Evolutionary conservation across 2,329 filamentous ascomycete species (phyloP).

Genomic region (Periconia macrospinosa): DNA sequence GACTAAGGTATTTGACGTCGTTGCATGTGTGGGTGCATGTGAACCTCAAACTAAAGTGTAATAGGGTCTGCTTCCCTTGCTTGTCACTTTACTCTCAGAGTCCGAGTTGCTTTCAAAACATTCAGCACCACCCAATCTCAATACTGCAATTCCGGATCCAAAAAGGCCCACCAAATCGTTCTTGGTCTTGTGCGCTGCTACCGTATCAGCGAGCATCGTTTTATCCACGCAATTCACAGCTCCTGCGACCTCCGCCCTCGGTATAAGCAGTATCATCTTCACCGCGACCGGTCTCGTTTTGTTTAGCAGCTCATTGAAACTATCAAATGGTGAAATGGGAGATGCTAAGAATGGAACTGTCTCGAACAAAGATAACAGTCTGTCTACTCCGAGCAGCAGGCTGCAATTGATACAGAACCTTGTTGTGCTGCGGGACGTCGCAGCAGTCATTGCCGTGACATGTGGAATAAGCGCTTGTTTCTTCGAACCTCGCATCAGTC

Average conservation of each 20-base stretch:
- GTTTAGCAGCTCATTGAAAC: conserved; percentile 40
- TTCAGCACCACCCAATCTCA: conserved; percentile 27
- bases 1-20: conserved; percentile 44
- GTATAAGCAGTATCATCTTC: conserved; percentile 47
- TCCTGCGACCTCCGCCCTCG: conserved; percentile 42
- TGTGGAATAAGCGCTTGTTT: conserved; percentile 32
- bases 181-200: conserved; percentile 36
- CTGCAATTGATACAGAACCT: conserved; percentile 25
- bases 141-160: conserved; percentile 21
- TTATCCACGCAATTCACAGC: conserved; percentile 38
- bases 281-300: conserved; percentile 45
- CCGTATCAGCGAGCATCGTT: conserved; percentile 39
- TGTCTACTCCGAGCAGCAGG: conserved; percentile 28
- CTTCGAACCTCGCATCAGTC: conserved; percentile 30
- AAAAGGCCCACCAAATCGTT: conserved; percentile 21
- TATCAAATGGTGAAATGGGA: conserved; percentile 24
- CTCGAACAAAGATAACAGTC: conserved; percentile 38
- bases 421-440: conserved; percentile 33
- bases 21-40: conserved; percentile 1
- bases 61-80: conserved; percentile 40
- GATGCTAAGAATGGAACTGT: conserved; percentile 32
- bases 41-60: conserved; percentile 1
- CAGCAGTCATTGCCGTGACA: conserved; percentile 22
- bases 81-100: conserved; percentile 34
- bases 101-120: conserved; percentile 27